Base-by-base conservation (phyloP, 495 filamentous ascomycete genomes). In the Penicillium antarcticum region DNA sequence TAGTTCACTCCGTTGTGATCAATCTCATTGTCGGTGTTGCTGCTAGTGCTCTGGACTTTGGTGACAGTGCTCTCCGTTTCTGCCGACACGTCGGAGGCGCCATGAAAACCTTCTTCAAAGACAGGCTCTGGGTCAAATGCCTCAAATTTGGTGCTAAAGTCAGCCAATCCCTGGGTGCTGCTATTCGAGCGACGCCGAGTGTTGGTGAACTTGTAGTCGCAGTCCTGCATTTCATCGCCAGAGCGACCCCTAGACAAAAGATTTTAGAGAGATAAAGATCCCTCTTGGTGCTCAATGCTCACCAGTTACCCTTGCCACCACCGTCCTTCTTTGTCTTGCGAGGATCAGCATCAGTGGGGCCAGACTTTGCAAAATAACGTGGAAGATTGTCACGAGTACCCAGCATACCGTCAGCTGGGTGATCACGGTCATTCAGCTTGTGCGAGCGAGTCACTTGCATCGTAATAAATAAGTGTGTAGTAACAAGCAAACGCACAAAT, bases 261-360 rank as follows among this genome's bases (percentile, higher is more conserved):
- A 29, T 31, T 48, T 51, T 26, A 55, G 43, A 21, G 44, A 47
- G 41, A 14, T n/a, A 29, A 42, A 12, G 13, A 1, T 29, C 24
- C 55, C 6, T 33, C 14, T 18, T 9, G 31, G 13, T 8, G 13
- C 16, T 16, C 8, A 32, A n/a, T 24, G 7, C 84, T 69, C 81
- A 96, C 92, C 92, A 97, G 70, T 96, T 96, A 67, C 86, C 89
- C 69, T 90, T 94, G 36, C 92, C 92, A 43, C 83, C 87, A 44
- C 92, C 92, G 54, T 96, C 88, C 78, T 97, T 97, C 85, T 97
- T 97, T 57, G 86, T 88, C 80, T 94, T 94, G 71, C 88, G 88
- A 35, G 92, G 94, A 62, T 95, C 87, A 57, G 75, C 72, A 62
- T 91, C 92, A 58, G 83, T 75, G 61, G 86, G 87, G 56, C 92